Conservation (phyloP, 352 stramenopile species). For the Globisporangium apiculatum region DNA sequence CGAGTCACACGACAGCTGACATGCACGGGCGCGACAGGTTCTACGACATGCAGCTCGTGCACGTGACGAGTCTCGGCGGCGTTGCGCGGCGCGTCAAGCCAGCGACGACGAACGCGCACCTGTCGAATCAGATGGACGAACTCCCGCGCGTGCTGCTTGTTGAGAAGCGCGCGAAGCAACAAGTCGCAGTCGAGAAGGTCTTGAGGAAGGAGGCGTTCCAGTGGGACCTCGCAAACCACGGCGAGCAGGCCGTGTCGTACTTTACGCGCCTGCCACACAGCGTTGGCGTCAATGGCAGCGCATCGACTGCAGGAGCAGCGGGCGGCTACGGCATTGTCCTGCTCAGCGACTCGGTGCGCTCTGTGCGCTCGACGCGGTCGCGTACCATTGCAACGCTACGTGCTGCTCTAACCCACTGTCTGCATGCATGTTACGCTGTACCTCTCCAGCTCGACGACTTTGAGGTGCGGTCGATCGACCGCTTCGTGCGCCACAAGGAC, state of each 20-base stretch:
- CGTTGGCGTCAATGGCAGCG: neutral
- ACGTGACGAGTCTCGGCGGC: constrained; percentile 57
- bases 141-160: constrained; percentile 60
- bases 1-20: neutral
- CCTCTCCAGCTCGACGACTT: constrained; percentile 31
- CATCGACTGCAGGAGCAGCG: neutral
- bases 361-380: neutral
- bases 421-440: neutral
- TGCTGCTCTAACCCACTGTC: too few species aligned
- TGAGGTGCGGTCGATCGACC: constrained; percentile 44
- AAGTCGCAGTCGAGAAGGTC: constrained; percentile 49
- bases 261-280: constrained; percentile 25
- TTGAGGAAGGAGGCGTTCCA: constrained; percentile 56
- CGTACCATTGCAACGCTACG: neutral
- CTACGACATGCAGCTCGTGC: constrained; percentile 48
- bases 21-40: constrained; percentile 25
- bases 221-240: constrained; percentile 59
- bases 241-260: constrained; percentile 44
- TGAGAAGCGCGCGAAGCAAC: constrained; percentile 44
- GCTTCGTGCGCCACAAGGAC: constrained; percentile 35
- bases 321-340: constrained; percentile 44
- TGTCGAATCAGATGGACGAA: constrained; percentile 47
- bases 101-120: constrained; percentile 46
- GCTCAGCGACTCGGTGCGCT: constrained; percentile 41
- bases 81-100: constrained; percentile 38